Base-by-base conservation (phyloP, 306 rosid genomes). In the Comarum palustre region DNA sequence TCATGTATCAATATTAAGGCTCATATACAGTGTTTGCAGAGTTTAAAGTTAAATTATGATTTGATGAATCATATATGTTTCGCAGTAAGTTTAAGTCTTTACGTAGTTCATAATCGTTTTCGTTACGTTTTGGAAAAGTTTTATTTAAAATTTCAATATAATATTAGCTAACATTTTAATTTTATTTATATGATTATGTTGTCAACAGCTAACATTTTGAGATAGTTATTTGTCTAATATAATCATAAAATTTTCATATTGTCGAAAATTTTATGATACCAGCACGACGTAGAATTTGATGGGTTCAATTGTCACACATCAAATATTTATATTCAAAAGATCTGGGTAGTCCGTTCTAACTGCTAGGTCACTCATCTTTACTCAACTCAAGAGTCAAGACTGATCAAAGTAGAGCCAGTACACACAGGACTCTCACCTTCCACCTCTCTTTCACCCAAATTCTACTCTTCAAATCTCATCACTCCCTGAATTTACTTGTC, bases 391-490 rank as follows among this genome's bases (percentile, higher is more conserved):
- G 24, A 31, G 11, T 62, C 45, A 36, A 32, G 24, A 32, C 45
- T 32, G 4, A 2, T 34, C 25, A 34, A 19, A 34, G 45, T 19
- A 34, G 25, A 8, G 36, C 22, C 9, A 34, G 45, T 62, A 36
- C 34, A 39, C 50, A 62, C 39, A 62, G 34, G 39, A 34, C 67
- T 17, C 43, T 11, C 63, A 15, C 65, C 65, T 59, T 29, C 65
- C 39, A 8, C 45, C 43, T 62, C 45, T 62, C 24, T 62, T 34
- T 62, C 46, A 19, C 46, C 4, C 68, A 63, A 64, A 64, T 17
- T 58, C 67, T 5, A 54, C 72, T 51, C 39, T 48, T 73, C 81
- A 76, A 66, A 66, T 46, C 36, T 20, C 48, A 43, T 13, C 20
- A 8, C 29, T 68, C 69, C 54, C 27, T 8, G 6, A 14, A 19